Evolutionary conservation across 257 asterid species (phyloP), one percentile per base, ranked within the genome.

Genomic region (Gynochthodes officinalis): DNA sequence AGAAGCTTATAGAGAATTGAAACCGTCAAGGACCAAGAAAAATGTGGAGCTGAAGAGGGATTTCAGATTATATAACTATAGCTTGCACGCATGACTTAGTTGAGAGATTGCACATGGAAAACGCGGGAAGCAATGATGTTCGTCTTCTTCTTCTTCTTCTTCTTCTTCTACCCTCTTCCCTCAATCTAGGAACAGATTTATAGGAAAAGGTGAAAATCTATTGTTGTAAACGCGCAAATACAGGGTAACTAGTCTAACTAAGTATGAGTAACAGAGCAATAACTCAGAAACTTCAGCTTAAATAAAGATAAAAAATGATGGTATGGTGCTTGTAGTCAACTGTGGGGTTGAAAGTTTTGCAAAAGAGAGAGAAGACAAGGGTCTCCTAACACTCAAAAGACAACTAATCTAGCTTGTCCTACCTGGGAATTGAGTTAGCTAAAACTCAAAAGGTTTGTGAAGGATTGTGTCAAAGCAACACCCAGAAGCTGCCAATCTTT

Each of bases 81-180:
- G 86, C 97, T 92, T 92, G 96, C 93, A 92, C 97, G 97, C 97
- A 86, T 88, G 64, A 76, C 67, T 82, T 79, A 60, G 81, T 79
- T 80, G 53, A 52, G 14, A 43, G 57, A 74, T 77, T 73, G 82
- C 70, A 76, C 74, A 80, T 80, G 88, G 84, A 70, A 80, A 77
- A 89, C 84, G 90, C 91, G 86, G 97, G 90, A 91, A 89, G 96
- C 95, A 88, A 91, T 75, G 78, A 77, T n/a, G n/a, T n/a, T n/a
- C n/a, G n/a, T n/a, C n/a, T n/a, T n/a, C n/a, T n/a, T n/a, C 46
- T 30, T 5, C 40, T 3, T 58, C 30, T 21, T 33, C 62, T 13
- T 40, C 13, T 9, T 19, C 37, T 33, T 48, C 23, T 48, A 18
- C 7, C 3, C 28, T 48, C 39, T 37, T 67, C 60, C 67, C 21